phyloP scores from a whole-genome alignment of 1,284 basidiomycete genomes.

The Ustilago loliicola region DNA sequence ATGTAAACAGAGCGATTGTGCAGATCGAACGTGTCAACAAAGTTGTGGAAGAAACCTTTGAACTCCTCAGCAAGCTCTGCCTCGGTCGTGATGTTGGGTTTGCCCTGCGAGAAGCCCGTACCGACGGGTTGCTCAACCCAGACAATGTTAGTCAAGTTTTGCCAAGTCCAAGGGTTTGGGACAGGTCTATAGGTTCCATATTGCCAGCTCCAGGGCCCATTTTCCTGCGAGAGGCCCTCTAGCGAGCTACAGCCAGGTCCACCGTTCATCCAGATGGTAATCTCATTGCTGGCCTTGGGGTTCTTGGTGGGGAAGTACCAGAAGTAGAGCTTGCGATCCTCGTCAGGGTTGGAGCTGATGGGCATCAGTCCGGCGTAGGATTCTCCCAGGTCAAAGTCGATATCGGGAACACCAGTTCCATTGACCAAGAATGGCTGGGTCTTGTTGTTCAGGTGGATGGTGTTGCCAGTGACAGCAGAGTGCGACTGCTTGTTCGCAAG shows the following conservation, averaged over 20 bases:
- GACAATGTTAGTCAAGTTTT: slow-evolving; percentile 79
- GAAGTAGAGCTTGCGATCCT: slow-evolving; percentile 78
- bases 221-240: slow-evolving; percentile 83
- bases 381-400: slow-evolving; percentile 53
- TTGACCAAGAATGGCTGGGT: slow-evolving; percentile 38
- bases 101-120: slow-evolving; percentile 83
- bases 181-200: slow-evolving; percentile 78
- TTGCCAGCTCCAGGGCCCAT: slow-evolving; percentile 80
- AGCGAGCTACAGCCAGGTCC: slow-evolving; percentile 79
- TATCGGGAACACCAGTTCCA: slow-evolving; percentile 49
- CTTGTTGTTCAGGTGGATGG: slow-evolving; percentile 40
- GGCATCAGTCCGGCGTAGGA: slow-evolving; percentile 63
- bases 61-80: slow-evolving; percentile 70
- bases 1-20: slow-evolving; percentile 55
- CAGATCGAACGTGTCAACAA: slow-evolving; percentile 55
- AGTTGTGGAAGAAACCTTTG: slow-evolving; percentile 63
- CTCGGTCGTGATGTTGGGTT: slow-evolving; percentile 75
- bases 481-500: slow-evolving; percentile 20
- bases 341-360: slow-evolving; percentile 37
- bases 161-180: slow-evolving; percentile 82
- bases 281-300: slow-evolving; percentile 78
- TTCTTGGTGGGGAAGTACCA: slow-evolving; percentile 87
- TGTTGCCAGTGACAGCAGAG: slow-evolving; percentile 21
- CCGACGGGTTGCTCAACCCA: slow-evolving; percentile 88
- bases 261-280: slow-evolving; percentile 78